A percentile compares a stretch with the other conserved stretches of the same genome.
Conservation (phyloP, 2,329 filamentous ascomycete species). For the Cercospora sesami region DNA sequence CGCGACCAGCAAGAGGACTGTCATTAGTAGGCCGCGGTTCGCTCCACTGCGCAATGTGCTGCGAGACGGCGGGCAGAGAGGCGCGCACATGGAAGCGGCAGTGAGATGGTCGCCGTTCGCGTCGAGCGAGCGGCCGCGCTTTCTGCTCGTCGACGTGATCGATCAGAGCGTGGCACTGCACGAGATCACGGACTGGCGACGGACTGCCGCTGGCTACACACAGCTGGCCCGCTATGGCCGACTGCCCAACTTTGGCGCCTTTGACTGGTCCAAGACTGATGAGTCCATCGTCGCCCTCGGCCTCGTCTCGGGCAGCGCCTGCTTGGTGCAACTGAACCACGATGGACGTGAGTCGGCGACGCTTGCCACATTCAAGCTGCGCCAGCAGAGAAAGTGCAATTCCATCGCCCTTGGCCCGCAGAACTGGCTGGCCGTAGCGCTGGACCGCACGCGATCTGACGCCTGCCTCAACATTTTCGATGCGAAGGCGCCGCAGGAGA, state of each 20-base stretch:
- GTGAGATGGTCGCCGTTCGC: conserved; percentile 65
- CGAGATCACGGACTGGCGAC: conserved; percentile 32
- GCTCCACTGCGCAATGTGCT: neutral
- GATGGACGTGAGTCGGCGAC: conserved; percentile 46
- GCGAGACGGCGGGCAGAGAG: neutral
- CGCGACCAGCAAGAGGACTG: neutral
- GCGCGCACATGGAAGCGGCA: conserved; percentile 45
- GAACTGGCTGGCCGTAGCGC: conserved; percentile 69
- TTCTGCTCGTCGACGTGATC: conserved; percentile 62
- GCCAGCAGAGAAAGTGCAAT: conserved; percentile 75
- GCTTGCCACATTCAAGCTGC: conserved; percentile 66
- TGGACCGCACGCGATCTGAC: conserved; percentile 79
- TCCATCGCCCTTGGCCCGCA: conserved; percentile 78
- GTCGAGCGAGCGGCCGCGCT: conserved; percentile 54
- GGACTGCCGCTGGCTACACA: neutral
- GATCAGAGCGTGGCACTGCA: conserved; percentile 61
- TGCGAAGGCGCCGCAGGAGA: conserved; percentile 61
- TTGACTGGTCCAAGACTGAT: conserved; percentile 64
- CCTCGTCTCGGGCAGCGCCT: conserved; percentile 72
- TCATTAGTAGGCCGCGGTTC: neutral
- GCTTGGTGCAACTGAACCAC: conserved; percentile 71
- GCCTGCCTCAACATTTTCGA: conserved; percentile 83
- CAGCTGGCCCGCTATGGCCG: conserved; percentile 36
- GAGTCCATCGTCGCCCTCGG: conserved; percentile 65
- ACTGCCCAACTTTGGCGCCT: conserved; percentile 62